These are phyloP conservation scores for Solanum raphanifolium DNA, from an alignment of 257 asterid species.

Conservation along the genomic window DNA sequence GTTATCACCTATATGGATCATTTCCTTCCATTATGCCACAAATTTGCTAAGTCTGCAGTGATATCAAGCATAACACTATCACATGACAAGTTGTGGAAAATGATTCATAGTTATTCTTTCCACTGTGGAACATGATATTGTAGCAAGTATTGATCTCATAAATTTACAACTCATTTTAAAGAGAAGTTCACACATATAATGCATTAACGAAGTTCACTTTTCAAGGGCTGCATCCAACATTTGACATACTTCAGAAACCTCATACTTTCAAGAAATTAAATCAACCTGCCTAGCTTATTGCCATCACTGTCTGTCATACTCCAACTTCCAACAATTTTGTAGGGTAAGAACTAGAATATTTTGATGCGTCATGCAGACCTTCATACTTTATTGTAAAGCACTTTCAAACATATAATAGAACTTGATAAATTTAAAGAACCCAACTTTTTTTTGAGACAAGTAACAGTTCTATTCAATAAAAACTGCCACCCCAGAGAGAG, in stretches of 20 bases:
- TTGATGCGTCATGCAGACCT: not conserved
- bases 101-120: not conserved
- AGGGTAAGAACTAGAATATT: not conserved
- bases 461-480: not conserved
- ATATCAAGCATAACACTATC: not conserved
- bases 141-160: not conserved
- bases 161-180: not conserved
- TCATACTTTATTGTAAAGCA: not conserved
- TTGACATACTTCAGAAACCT: not conserved
- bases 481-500: not conserved
- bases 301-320: not conserved
- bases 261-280: not conserved
- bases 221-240: not conserved
- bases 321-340: not conserved
- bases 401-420: not conserved
- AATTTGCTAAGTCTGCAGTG: not conserved
- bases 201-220: not conserved
- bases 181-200: not conserved
- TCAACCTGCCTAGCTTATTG: not conserved
- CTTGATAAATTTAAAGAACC: not conserved
- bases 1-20: not conserved
- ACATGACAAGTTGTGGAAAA: not conserved
- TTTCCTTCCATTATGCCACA: not conserved
- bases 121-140: not conserved
- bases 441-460: not conserved